Percentiles rank a stretch among this genome's conserved stretches.
Conservation (phyloP, 768 basidiomycete genomes). For the Kwoniella dendrophila region DNA sequence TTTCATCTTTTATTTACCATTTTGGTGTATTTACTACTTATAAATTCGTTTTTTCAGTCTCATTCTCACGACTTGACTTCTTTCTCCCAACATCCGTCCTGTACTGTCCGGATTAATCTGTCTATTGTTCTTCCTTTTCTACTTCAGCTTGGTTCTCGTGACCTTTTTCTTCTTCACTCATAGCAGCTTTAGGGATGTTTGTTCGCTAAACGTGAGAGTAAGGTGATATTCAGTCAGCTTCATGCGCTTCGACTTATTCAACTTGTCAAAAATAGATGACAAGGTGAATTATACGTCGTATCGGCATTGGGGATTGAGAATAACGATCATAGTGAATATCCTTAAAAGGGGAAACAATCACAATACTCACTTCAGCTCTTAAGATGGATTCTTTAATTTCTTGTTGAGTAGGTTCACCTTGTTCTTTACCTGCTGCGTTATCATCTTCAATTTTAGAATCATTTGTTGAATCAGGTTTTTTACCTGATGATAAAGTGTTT, state of each 20-base stretch:
- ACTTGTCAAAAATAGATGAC: too few species aligned
- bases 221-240: background rate
- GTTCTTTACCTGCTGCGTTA: background rate
- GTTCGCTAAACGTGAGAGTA: conserved; percentile 11
- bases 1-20: background rate
- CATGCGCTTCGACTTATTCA: too few species aligned
- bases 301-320: background rate
- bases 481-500: too few species aligned
- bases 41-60: background rate
- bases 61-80: background rate
- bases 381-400: conserved; percentile 18
- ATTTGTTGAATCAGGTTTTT: too few species aligned
- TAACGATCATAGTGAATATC: too few species aligned
- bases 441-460: background rate
- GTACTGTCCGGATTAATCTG: background rate
- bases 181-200: conserved; percentile 27
- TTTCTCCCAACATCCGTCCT: background rate
- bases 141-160: conserved; percentile 4
- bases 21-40: background rate
- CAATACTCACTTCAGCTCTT: conserved; percentile 17
- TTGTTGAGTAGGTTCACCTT: conserved; percentile 14
- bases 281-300: background rate
- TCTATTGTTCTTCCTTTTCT: background rate
- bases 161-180: conserved; percentile 26
- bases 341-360: background rate